Evolutionary conservation across 495 filamentous ascomycete genomes (phyloP).

Genomic region (Tuber umbilicatum): DNA sequence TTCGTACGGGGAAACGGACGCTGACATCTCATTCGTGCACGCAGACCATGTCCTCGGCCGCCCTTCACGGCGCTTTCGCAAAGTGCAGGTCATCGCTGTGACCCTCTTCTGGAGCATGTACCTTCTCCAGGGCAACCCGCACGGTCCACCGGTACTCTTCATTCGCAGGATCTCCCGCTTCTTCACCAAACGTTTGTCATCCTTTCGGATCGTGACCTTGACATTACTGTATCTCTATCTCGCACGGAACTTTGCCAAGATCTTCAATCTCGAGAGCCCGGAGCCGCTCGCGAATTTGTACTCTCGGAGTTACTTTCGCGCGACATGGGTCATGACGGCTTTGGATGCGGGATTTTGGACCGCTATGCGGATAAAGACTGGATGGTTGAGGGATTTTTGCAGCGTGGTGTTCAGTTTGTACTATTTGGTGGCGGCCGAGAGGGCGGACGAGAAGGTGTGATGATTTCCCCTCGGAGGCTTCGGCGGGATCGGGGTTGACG

Average conservation of each 20-base stretch:
- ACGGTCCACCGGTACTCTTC: slow-evolving; percentile 69
- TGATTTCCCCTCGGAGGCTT: neutral
- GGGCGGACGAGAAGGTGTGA: slow-evolving; percentile 84
- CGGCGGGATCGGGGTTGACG: neutral
- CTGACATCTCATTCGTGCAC: neutral
- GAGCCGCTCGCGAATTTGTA: slow-evolving; percentile 94
- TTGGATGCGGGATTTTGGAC: slow-evolving; percentile 97
- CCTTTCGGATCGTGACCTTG: slow-evolving; percentile 82
- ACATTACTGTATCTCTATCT: slow-evolving; percentile 89
- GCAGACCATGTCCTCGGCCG: slow-evolving; percentile 83
- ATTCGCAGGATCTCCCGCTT: slow-evolving; percentile 61
- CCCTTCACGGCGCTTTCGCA: slow-evolving; percentile 82
- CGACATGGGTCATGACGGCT: slow-evolving; percentile 93
- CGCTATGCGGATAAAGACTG: slow-evolving; percentile 80
- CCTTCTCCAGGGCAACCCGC: slow-evolving; percentile 68
- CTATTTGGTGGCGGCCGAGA: slow-evolving; percentile 86
- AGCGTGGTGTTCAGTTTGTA: slow-evolving; percentile 78
- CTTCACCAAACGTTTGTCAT: slow-evolving; percentile 62
- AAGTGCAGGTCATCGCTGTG: slow-evolving; percentile 86
- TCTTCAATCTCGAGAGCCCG: slow-evolving; percentile 83
- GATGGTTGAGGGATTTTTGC: slow-evolving; percentile 73
- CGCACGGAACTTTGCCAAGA: slow-evolving; percentile 83
- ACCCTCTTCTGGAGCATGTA: slow-evolving; percentile 87
- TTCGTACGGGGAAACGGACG: neutral
- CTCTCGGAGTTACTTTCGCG: slow-evolving; percentile 87